Percentiles rank a stretch among this genome's conserved stretches.
phyloP scores from a whole-genome alignment of 2,329 filamentous ascomycete genomes.

The Myriosclerotinia curreyana region DNA sequence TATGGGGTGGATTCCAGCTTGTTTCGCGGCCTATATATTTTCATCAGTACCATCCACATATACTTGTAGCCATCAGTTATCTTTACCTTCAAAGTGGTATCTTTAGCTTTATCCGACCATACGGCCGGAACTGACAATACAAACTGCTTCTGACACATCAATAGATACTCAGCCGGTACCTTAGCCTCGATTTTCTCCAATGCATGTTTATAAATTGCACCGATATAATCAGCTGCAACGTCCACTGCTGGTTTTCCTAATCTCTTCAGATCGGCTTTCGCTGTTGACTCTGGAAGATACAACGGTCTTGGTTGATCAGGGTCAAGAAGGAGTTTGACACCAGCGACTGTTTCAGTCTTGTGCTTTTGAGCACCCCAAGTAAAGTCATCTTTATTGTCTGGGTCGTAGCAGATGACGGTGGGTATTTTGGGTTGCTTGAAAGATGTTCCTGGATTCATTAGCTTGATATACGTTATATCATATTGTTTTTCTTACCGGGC shows the following conservation, averaged over 20 bases:
- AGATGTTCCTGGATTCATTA: neutral
- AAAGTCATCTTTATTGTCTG: slow-evolving; percentile 13
- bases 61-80: neutral
- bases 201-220: slow-evolving; percentile 45
- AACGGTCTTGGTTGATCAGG: slow-evolving; percentile 28
- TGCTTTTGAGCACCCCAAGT: slow-evolving; percentile 27
- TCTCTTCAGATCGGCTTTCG: slow-evolving; percentile 40
- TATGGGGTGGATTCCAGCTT: slow-evolving; percentile 21
- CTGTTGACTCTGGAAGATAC: slow-evolving; percentile 26
- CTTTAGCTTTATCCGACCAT: slow-evolving; percentile 54
- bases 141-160: slow-evolving; percentile 50
- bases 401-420: slow-evolving; percentile 25
- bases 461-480: neutral
- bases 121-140: slow-evolving; percentile 58
- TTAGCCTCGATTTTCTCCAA: slow-evolving; percentile 46
- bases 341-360: slow-evolving; percentile 24
- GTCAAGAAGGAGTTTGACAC: slow-evolving; percentile 36
- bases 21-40: slow-evolving; percentile 21
- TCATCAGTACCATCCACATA: neutral
- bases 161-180: slow-evolving; percentile 45
- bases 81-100: slow-evolving; percentile 48
- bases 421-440: slow-evolving; percentile 25
- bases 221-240: slow-evolving; percentile 42
- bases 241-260: slow-evolving; percentile 50
- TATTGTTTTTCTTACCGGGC: slow-evolving; percentile 24